Evolutionary conservation across 2,329 filamentous ascomycete genomes (phyloP).

Genomic region (Fusarium pseudonygamai): DNA sequence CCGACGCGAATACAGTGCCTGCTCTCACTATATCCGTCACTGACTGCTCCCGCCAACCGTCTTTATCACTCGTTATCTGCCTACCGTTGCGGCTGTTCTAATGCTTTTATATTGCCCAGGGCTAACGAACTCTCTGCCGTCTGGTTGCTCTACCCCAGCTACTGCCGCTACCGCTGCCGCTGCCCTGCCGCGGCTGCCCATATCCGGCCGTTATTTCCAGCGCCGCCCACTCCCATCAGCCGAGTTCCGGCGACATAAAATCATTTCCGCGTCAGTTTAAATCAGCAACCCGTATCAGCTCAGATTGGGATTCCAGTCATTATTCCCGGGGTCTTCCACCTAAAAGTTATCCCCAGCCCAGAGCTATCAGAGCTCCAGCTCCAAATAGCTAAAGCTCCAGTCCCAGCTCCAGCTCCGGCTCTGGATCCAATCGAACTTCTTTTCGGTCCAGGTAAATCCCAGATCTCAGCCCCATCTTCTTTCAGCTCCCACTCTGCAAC

Average conservation of each 20-base stretch:
- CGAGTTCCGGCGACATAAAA: conserved; percentile 32
- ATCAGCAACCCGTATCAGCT: conserved; percentile 15
- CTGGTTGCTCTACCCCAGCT: conserved; percentile 19
- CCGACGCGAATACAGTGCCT: background rate
- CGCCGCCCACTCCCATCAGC: conserved; percentile 36
- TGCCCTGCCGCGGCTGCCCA: conserved; percentile 27
- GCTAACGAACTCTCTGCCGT: conserved; percentile 21
- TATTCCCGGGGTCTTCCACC: conserved; percentile 28
- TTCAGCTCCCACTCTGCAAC: conserved; percentile 2
- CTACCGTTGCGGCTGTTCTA: background rate
- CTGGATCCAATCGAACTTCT: conserved; percentile 7
- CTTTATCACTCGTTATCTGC: background rate
- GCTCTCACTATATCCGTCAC: conserved; percentile 1
- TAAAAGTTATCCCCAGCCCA: conserved; percentile 2
- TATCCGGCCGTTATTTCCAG: conserved; percentile 46
- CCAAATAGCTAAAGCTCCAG: conserved; percentile 23
- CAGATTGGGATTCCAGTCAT: conserved; percentile 10
- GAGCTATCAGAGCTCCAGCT: conserved; percentile 16
- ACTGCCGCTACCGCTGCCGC: conserved; percentile 22
- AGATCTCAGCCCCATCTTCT: conserved; percentile 29
- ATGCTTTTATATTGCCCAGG: conserved; percentile 4
- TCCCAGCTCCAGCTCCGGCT: conserved; percentile 11
- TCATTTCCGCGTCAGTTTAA: conserved; percentile 8
- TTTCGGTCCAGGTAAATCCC: conserved; percentile 20
- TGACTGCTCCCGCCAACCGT: background rate